phyloP scores from a whole-genome alignment of 805 yeast genomes.

The Kregervanrija fluxuum region DNA sequence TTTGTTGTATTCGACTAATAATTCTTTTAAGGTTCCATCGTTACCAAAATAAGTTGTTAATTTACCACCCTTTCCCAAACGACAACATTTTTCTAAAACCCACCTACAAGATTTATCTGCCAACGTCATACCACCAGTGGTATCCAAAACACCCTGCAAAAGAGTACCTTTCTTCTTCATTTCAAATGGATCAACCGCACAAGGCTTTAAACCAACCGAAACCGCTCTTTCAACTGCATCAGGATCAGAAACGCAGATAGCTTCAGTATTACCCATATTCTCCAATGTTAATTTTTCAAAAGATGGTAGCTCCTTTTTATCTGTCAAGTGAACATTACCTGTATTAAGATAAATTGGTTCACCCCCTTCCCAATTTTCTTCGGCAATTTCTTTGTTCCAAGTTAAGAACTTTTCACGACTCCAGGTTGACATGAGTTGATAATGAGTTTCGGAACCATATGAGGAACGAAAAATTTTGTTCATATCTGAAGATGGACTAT shows the following conservation, averaged over 20 bases:
- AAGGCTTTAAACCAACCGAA: conserved; percentile 12
- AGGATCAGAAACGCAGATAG: conserved; percentile 14
- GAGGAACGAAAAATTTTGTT: conserved; percentile 3
- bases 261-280: conserved; percentile 12
- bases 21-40: conserved; percentile 9
- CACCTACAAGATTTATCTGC: conserved; percentile 28
- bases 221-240: conserved; percentile 17
- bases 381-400: conserved; percentile 22
- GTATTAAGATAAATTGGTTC: conserved; percentile 19
- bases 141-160: conserved; percentile 22
- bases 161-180: conserved; percentile 9
- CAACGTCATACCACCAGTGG: conserved; percentile 25
- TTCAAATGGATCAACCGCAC: conserved; percentile 18
- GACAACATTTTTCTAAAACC: conserved; percentile 20
- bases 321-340: conserved; percentile 21
- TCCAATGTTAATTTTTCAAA: conserved; percentile 17
- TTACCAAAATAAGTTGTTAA: conserved; percentile 20
- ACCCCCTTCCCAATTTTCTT: conserved; percentile 19
- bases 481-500: conserved; percentile 3
- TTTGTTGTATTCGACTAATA: conserved; percentile 9
- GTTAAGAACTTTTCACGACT: neutral
- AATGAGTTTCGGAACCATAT: conserved; percentile 1
- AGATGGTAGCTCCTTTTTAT: conserved; percentile 14
- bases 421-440: neutral
- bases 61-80: conserved; percentile 13